phyloP scores from a whole-genome alignment of 2,329 filamentous ascomycete genomes.

The Sphaerulina populicola region DNA sequence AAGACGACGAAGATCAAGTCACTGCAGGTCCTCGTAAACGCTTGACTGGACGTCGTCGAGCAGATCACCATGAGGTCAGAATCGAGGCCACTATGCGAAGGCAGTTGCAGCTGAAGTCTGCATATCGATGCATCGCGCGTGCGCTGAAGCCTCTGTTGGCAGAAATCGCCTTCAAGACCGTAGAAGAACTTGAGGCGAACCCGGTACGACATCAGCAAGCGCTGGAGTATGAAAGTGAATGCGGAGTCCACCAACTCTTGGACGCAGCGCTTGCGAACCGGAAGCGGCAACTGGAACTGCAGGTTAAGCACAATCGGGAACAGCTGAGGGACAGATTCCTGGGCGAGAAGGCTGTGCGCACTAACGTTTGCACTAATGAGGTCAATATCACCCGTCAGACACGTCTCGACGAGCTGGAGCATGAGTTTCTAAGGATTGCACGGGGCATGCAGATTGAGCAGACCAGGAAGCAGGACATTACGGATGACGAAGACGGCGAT shows the following conservation, averaged over 20 bases:
- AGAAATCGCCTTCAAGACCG: constrained; percentile 54
- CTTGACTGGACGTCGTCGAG: constrained; percentile 37
- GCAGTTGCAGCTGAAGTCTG: constrained; percentile 57
- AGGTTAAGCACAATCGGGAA: constrained; percentile 33
- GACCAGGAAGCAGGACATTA: constrained; percentile 10
- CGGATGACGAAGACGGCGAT: constrained; percentile 34
- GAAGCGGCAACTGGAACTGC: constrained; percentile 34
- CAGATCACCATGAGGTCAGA: constrained; percentile 40
- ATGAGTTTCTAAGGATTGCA: constrained; percentile 26
- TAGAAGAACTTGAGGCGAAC: constrained; percentile 51
- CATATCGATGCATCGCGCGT: constrained; percentile 55
- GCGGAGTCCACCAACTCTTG: constrained; percentile 37
- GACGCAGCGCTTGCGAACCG: constrained; percentile 39
- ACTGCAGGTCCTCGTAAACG: constrained; percentile 17
- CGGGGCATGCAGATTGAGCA: constrained; percentile 19
- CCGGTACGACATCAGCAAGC: constrained; percentile 47
- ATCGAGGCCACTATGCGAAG: constrained; percentile 46
- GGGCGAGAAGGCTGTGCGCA: constrained; percentile 35
- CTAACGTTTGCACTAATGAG: constrained; percentile 28
- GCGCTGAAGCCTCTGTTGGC: constrained; percentile 57
- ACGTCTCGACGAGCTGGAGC: constrained; percentile 25
- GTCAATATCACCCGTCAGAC: constrained; percentile 27
- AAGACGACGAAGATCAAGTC: constrained; percentile 21
- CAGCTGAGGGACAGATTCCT: constrained; percentile 32
- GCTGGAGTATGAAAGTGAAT: constrained; percentile 43